Percentiles rank a stretch among this genome's conserved stretches.
Evolutionary conservation across 345 rosid species (phyloP).

Genomic region (Brassica rapa): DNA sequence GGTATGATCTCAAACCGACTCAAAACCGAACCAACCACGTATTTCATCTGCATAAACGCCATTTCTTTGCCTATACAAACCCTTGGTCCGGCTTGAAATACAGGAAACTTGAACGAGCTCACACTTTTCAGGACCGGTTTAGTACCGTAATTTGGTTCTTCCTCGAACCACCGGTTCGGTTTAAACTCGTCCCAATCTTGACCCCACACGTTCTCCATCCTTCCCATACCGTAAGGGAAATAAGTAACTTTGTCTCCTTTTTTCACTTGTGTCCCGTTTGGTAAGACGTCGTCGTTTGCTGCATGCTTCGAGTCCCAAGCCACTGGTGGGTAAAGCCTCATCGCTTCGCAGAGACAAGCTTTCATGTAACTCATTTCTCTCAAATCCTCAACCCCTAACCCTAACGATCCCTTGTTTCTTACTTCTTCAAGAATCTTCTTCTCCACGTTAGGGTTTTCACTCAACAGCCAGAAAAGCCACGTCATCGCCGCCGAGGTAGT

Average conservation of each 20-base stretch:
- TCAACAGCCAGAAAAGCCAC: slow-evolving; percentile 72
- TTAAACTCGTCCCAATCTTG: slow-evolving; percentile 59
- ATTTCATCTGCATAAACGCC: slow-evolving; percentile 78
- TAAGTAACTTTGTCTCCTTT: slow-evolving; percentile 62
- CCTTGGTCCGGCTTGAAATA: slow-evolving; percentile 79
- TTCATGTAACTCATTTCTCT: slow-evolving; percentile 54
- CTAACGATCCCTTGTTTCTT: slow-evolving; percentile 13
- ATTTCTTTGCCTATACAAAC: slow-evolving; percentile 77
- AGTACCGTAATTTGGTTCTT: slow-evolving; percentile 21
- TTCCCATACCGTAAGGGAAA: slow-evolving; percentile 73
- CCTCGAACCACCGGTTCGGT: slow-evolving; percentile 57
- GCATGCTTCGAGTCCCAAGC: slow-evolving; percentile 78
- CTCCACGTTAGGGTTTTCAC: slow-evolving; percentile 42
- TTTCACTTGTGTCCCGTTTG: slow-evolving; percentile 60
- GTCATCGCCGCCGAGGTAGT: slow-evolving; percentile 70
- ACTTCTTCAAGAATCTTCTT: slow-evolving; percentile 43
- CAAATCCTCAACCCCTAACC: slow-evolving; percentile 43
- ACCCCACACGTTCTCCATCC: slow-evolving; percentile 78
- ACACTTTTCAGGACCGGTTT: slow-evolving; percentile 43
- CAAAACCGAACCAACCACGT: slow-evolving; percentile 54
- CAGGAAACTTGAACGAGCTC: slow-evolving; percentile 61
- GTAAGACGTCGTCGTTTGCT: slow-evolving; percentile 50
- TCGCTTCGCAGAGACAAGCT: slow-evolving; percentile 67
- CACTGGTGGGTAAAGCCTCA: slow-evolving; percentile 76
- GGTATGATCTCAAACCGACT: slow-evolving; percentile 49